These are phyloP conservation scores for Scedosporium dehoogii DNA, from an alignment of 2,329 filamentous ascomycete species.

Conservation along the genomic window DNA sequence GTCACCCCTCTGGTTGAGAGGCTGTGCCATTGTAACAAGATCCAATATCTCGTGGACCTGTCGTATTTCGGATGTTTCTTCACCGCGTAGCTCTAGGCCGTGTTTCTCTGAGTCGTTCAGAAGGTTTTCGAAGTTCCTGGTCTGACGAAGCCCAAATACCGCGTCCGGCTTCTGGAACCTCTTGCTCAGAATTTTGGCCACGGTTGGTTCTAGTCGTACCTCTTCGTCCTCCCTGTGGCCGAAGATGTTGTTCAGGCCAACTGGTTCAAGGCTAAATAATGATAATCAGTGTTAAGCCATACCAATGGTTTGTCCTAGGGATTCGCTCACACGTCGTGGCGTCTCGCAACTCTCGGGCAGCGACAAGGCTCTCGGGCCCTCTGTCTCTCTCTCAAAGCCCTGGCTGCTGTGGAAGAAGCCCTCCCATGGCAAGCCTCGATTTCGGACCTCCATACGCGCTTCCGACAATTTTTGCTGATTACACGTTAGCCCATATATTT, in stretches of 20 bases:
- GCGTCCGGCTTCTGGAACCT: background rate
- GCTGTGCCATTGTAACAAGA: background rate
- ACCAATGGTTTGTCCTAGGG: background rate
- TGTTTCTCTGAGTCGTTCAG: background rate
- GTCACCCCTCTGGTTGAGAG: constrained; percentile 5
- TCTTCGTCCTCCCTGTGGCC: background rate
- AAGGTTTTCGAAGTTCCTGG: background rate
- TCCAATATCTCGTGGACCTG: background rate
- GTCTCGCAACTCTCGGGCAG: background rate
- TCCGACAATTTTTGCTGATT: background rate
- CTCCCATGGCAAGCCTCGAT: background rate
- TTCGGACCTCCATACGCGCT: background rate
- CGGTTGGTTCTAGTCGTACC: background rate
- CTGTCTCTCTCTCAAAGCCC: background rate
- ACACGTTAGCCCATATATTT: background rate
- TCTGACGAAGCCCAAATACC: background rate
- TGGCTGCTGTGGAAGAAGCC: background rate
- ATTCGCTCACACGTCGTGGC: background rate
- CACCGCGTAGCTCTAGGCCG: background rate
- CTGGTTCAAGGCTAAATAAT: background rate
- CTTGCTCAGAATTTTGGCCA: background rate
- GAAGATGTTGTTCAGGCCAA: background rate
- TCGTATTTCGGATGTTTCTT: background rate
- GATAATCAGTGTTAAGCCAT: background rate
- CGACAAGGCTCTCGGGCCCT: background rate